Evolutionary conservation across 805 yeast genomes (phyloP).

Genomic region (Schizosaccharomyces octosporus): DNA sequence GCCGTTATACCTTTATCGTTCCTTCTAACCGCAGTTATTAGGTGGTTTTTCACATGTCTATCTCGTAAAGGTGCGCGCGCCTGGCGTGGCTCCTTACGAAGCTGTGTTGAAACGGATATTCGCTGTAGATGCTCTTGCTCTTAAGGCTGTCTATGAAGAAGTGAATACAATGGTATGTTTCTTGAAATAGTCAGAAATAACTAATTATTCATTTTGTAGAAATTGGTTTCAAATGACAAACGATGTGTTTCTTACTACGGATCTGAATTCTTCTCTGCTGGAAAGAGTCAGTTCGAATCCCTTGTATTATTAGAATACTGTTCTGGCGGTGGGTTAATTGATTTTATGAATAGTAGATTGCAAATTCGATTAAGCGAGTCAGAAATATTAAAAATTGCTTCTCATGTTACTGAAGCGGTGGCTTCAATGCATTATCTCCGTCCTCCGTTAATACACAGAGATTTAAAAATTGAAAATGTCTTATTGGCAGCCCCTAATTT

Average conservation of each 20-base stretch:
- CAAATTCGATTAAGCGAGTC: conserved; percentile 50
- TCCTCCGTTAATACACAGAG: conserved; percentile 64
- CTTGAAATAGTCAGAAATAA: conserved; percentile 26
- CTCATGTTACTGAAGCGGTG: conserved; percentile 55
- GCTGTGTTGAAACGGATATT: conserved; percentile 89
- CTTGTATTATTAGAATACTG: conserved; percentile 82
- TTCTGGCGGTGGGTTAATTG: conserved; percentile 41
- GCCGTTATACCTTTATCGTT: background rate
- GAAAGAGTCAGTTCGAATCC: conserved; percentile 45
- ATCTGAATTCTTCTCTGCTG: conserved; percentile 69
- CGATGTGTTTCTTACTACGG: conserved; percentile 79
- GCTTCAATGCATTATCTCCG: conserved; percentile 56
- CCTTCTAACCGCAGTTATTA: background rate
- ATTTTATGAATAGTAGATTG: conserved; percentile 69
- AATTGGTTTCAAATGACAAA: conserved; percentile 10
- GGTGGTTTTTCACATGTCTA: conserved; percentile 85
- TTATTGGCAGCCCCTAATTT: conserved; percentile 39
- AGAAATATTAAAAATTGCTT: conserved; percentile 64
- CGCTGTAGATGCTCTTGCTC: conserved; percentile 69
- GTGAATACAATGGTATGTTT: conserved; percentile 91
- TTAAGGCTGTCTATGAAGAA: conserved; percentile 69
- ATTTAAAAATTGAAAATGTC: conserved; percentile 84
- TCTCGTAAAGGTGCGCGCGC: conserved; percentile 34
- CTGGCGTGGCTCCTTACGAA: conserved; percentile 20
- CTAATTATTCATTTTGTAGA: background rate